Base-by-base conservation (phyloP, 139 green algal genomes). In the Tetradesmus obliquus region DNA sequence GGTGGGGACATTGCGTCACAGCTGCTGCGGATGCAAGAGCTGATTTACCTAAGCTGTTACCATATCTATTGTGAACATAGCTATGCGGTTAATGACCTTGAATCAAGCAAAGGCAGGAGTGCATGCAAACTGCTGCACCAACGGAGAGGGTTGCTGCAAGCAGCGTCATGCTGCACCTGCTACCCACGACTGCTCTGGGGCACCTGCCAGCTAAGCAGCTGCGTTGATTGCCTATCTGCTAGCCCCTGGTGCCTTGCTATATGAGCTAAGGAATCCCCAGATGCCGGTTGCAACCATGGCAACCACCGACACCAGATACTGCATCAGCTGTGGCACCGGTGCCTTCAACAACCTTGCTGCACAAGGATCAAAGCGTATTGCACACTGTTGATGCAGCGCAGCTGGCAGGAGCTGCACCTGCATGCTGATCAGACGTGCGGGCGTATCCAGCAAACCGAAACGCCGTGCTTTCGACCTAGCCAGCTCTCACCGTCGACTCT, bases 401-500 rank as follows among this genome's bases (percentile, higher is more conserved):
- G 15, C 66, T 76, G 66, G 17, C 66, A 3, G 5, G 17, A 76
- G 66, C 66, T 76, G 15, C 17, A 24, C 17, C 15, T 20, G 17
- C 66, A 24, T 76, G 66, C 66, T 76, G 66, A 76, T 76, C 66
- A 76, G 66, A 5, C 66, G 66, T 76, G 66, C 66, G 66, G 17
- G 24, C 66, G 66, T 76, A 76, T 76, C 15, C 66, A 76, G 66
- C 66, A 76, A 55, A 55, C 32, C 32, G 79, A 84, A 55, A 54
- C 32, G n/a, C 22, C 32, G 0, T 54, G 32, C 79, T 84, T 84
- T n/a, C 79, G 79, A 6, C 32, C 79, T 7, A 84, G 45, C 17
- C 79, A 4, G 79, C 24, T 12, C 86, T 84, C 5, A 95, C 88
- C 17, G 95, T 97, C 92, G 94, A 97, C 2, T 91, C 79, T 0